A percentile compares a stretch with the other conserved stretches of the same genome.
These are phyloP conservation scores for Prunus salicina DNA, from an alignment of 306 rosid genomes.

Conservation along the genomic window DNA sequence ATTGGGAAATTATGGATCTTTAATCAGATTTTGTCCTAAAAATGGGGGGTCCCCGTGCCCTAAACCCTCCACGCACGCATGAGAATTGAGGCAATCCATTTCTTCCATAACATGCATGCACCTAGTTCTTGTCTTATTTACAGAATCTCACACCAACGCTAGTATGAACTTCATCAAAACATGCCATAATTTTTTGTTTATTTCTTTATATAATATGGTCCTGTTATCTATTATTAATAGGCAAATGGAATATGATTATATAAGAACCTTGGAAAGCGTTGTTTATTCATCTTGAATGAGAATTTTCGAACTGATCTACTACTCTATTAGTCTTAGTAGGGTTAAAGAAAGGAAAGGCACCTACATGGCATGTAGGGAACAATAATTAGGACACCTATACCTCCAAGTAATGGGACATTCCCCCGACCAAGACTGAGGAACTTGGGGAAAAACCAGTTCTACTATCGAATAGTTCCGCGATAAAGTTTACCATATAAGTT, in stretches of 20 bases:
- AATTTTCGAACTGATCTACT: background rate
- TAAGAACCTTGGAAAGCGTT: background rate
- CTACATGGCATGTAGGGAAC: background rate
- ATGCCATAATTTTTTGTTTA: background rate
- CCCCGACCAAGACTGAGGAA: background rate
- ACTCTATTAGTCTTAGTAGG: background rate
- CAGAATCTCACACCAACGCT: background rate
- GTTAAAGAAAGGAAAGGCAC: background rate
- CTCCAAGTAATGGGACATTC: slow-evolving; percentile 8
- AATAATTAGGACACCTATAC: slow-evolving; percentile 2
- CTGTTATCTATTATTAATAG: background rate
- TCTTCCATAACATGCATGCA: background rate
- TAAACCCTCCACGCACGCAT: too few relatives aligned
- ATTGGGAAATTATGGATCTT: too few relatives aligned
- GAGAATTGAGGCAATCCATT: too few relatives aligned
- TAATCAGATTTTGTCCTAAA: too few relatives aligned
- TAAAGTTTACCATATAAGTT: background rate
- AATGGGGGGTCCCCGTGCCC: too few relatives aligned
- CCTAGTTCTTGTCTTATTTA: background rate
- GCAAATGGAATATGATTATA: too few relatives aligned
- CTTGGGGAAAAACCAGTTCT: background rate
- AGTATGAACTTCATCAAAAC: background rate
- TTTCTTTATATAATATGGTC: background rate
- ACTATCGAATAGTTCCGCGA: background rate
- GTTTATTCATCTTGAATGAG: background rate